Evolutionary conservation across 257 asterid species (phyloP), one percentile per base, ranked within the genome.

Genomic region (Pogostemon cablin): DNA sequence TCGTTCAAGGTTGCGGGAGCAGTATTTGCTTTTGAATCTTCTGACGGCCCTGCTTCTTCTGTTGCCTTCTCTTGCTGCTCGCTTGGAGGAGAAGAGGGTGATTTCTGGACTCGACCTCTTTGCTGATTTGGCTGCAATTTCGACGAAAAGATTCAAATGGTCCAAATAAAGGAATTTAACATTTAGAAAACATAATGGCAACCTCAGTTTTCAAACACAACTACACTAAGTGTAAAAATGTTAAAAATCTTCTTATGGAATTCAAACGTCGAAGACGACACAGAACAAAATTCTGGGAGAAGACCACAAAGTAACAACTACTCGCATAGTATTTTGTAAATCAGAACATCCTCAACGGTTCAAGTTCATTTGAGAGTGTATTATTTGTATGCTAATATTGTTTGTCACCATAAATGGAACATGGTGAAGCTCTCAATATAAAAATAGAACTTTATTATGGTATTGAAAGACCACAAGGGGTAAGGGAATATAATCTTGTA

Each of bases 21-120:
- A 59, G 85, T 10, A 55, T 81, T 69, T 47, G 74, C 73, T 74
- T 64, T 62, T n/a, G 84, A 81, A 66, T 72, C 78, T 67, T 78
- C 76, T n/a, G 84, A 67, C 48, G 88, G 68, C 35, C 54, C 77
- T 4, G 67, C 75, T 76, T 78, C 89, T 66, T 84, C 91, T 61
- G 75, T 47, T 40, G 68, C 38, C 56, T 82, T 90, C 32, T 80
- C 84, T 32, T 74, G 85, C 69, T 65, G 77, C 76, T 85, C 84
- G 44, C 84, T 81, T 46, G 88, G 74, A 10, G 86, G 79, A 39
- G 90, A 75, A 3, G 83, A 65, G 34, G 86, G 43, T 85, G 80
- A 74, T 73, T 73, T 86, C 41, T 53, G 72, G 72, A 61, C 78
- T 69, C 76, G 69, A 50, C 76, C 81, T 77, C 80, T 78, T 74